Base-by-base conservation (phyloP, 2,329 filamentous ascomycete genomes). In the Trichoderma breve region DNA sequence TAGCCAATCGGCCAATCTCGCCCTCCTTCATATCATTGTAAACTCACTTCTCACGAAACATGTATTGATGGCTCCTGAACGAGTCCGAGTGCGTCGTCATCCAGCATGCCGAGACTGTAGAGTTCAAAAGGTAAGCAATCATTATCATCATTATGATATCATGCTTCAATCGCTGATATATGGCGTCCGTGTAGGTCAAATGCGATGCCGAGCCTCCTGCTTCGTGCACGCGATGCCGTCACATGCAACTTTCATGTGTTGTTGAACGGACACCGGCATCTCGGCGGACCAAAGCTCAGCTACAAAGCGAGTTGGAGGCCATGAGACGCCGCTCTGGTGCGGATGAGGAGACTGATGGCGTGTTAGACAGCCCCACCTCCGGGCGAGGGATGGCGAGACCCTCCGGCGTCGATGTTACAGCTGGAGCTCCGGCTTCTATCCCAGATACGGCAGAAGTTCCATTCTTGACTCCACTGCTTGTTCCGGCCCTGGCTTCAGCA, bases 41-140 rank as follows among this genome's bases (percentile, higher is more conserved):
- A 47, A 36, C 51, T 28, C 28, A 43, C 14, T 58, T 24, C 15
- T 34, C 28, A 55, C 32, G 9, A 15, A 63, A 28, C 28, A 53
- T 43, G 30, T 39, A 12, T 11, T 9, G 24, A 51, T 70, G 67
- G 39, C 67, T 55, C 67, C 67, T 11, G 32, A 70, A n/a, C 43
- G 57, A 63, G 26, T 24, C 9, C 47, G 47, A 53, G 21, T 53
- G 18, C 67, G 67, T 18, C 67, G 67, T n/a, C 67, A 60, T 55
- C 67, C 67, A 11, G 67, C 67, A 36, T 70, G 67, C 9, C 67
- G 67, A 36, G 67, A 70, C 14, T 70, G 67, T 55, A 70, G 67
- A 39, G 7, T 62, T 43, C 67, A 70, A 55, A 70, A 70, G 39
- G 67, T 63, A 39, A 39, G 58, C 28, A 15, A 53, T 53, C 5